These are phyloP conservation scores for Carpinus fangiana DNA, from an alignment of 306 rosid genomes.

Conservation along the genomic window DNA sequence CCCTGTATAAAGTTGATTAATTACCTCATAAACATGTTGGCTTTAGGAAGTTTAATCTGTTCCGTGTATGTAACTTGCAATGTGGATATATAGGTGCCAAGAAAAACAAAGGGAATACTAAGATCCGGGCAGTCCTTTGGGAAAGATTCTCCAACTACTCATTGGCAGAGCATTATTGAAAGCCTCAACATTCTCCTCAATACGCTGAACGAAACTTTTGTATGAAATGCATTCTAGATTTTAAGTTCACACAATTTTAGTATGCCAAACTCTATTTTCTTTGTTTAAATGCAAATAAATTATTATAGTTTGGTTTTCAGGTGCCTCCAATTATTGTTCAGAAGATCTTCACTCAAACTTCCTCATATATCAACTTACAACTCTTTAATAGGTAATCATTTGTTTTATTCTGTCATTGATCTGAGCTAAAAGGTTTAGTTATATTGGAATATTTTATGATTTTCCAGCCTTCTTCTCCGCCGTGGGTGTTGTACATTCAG, in stretches of 20 bases:
- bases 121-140: conserved; percentile 92
- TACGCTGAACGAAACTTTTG: conserved; percentile 89
- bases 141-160: conserved; percentile 85
- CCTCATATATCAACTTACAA: conserved; percentile 91
- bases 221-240: conserved; percentile 42
- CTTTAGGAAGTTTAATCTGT: neutral
- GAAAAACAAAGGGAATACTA: conserved; percentile 79
- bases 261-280: conserved; percentile 22
- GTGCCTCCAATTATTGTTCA: conserved; percentile 92
- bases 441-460: neutral
- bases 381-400: conserved; percentile 82
- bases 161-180: conserved; percentile 98
- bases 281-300: conserved; percentile 12
- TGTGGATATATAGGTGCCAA: conserved; percentile 73
- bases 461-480: conserved; percentile 85
- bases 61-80: conserved; percentile 20
- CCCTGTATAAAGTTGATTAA: neutral
- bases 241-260: conserved; percentile 11
- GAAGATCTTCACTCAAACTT: conserved; percentile 82
- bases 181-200: conserved; percentile 80
- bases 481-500: conserved; percentile 99
- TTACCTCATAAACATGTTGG: neutral
- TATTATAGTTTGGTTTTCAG: conserved; percentile 49
- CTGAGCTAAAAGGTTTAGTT: conserved; percentile 20
- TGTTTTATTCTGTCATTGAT: conserved; percentile 12